Conservation (phyloP, 768 basidiomycete genomes). For the Hygrocybe punicea region DNA sequence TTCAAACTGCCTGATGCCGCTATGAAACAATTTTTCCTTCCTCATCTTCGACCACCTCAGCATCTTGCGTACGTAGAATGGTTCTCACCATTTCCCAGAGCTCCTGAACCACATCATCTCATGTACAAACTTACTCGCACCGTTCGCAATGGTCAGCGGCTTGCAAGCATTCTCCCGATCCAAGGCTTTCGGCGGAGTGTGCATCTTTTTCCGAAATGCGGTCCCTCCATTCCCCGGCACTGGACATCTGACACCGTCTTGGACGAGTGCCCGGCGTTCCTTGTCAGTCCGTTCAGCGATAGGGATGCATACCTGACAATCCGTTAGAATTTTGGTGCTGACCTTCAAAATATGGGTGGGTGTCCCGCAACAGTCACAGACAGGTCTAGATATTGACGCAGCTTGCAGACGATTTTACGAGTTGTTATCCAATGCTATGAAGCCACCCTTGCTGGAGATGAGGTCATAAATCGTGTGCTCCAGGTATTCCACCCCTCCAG, state of each 20-base stretch:
- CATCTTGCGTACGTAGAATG: constrained; percentile 29
- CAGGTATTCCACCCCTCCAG: too few relatives aligned
- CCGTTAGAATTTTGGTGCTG: background rate
- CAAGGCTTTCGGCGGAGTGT: constrained; percentile 26
- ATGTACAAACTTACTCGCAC: constrained; percentile 18
- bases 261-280: constrained; percentile 28
- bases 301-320: constrained; percentile 11
- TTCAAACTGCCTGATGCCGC: constrained; percentile 19
- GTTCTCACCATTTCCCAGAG: constrained; percentile 17
- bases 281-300: constrained; percentile 29
- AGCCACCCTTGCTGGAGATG: too few relatives aligned
- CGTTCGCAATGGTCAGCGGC: constrained; percentile 2
- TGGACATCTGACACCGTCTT: constrained; percentile 36
- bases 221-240: constrained; percentile 20
- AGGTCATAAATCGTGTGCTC: too few relatives aligned
- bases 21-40: constrained; percentile 8
- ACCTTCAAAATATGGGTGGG: background rate
- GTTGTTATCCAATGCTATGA: too few relatives aligned
- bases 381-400: background rate
- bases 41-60: constrained; percentile 3
- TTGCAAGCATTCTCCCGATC: constrained; percentile 28
- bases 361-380: background rate
- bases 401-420: too few relatives aligned
- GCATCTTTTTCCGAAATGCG: constrained; percentile 33
- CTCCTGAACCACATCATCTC: constrained; percentile 14